Evolutionary conservation across 2,329 filamentous ascomycete species (phyloP).

Genomic region (Trichoderma asperellum): DNA sequence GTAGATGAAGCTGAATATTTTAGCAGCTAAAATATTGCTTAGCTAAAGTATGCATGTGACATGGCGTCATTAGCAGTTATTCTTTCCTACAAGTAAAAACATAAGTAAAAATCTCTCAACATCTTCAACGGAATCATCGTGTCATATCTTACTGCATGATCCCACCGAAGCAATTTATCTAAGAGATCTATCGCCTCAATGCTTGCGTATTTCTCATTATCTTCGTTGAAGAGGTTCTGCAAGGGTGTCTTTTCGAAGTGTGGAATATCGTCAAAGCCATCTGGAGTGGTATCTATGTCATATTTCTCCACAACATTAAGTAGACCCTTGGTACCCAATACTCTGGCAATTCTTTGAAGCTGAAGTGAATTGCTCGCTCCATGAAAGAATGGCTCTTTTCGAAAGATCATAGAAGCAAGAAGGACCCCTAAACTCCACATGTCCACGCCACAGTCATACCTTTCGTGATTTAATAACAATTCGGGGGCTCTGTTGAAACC

Average conservation of each 20-base stretch:
- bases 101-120: not conserved
- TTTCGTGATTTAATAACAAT: conserved; percentile 94
- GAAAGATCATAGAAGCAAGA: conserved; percentile 99
- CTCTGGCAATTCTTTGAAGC: conserved; percentile 97
- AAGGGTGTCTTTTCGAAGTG: conserved; percentile 96
- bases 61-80: not conserved
- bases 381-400: conserved; percentile 99
- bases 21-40: not conserved
- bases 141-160: conserved; percentile 73
- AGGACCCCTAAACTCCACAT: conserved; percentile 99
- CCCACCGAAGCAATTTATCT: conserved; percentile 93
- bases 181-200: conserved; percentile 98
- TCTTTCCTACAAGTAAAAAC: not conserved
- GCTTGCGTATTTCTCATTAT: conserved; percentile 95
- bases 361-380: conserved; percentile 98
- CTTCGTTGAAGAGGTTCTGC: conserved; percentile 93
- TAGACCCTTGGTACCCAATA: conserved; percentile 95
- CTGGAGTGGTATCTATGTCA: conserved; percentile 94
- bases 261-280: conserved; percentile 97
- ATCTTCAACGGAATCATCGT: not conserved
- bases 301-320: conserved; percentile 99
- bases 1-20: not conserved
- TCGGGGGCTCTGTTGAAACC: conserved; percentile 98
- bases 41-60: not conserved
- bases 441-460: conserved; percentile 98